phyloP scores from a whole-genome alignment of 441 rosid genomes.

The Monsonia emarginata region DNA sequence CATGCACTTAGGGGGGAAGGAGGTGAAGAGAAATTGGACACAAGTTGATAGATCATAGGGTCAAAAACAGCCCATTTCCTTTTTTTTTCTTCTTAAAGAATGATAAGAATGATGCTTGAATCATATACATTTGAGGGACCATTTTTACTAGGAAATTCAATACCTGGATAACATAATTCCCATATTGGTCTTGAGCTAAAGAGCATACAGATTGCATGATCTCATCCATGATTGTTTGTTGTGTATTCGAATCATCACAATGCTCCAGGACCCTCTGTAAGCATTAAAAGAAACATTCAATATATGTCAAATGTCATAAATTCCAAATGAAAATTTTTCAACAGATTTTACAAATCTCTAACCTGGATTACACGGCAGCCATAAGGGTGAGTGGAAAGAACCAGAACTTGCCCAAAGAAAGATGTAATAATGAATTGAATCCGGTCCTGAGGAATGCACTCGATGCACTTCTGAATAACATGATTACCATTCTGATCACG shows the following conservation, averaged over 20 bases:
- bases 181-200: slow-evolving; percentile 85
- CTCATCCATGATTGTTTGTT: slow-evolving; percentile 74
- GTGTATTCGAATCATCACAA: slow-evolving; percentile 48
- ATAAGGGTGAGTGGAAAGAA: slow-evolving; percentile 74
- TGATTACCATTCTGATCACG: slow-evolving; percentile 94
- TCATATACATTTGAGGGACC: neutral
- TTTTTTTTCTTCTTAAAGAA: neutral
- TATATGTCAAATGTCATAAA: neutral
- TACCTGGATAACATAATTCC: slow-evolving; percentile 88
- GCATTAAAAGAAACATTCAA: slow-evolving; percentile 14
- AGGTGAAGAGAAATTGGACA: no score
- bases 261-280: slow-evolving; percentile 79
- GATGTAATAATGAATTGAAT: slow-evolving; percentile 55
- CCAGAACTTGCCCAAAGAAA: slow-evolving; percentile 66
- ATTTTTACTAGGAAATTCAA: neutral
- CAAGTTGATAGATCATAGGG: no score
- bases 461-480: slow-evolving; percentile 75
- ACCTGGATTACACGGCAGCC: slow-evolving; percentile 93
- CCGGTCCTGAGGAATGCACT: slow-evolving; percentile 74
- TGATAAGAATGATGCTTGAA: neutral
- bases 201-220: slow-evolving; percentile 61
- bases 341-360: neutral
- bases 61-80: neutral
- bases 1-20: no score
- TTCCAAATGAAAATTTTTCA: neutral